Base-by-base conservation (phyloP, 2,329 filamentous ascomycete species). In the Hypoxylon sp. region DNA sequence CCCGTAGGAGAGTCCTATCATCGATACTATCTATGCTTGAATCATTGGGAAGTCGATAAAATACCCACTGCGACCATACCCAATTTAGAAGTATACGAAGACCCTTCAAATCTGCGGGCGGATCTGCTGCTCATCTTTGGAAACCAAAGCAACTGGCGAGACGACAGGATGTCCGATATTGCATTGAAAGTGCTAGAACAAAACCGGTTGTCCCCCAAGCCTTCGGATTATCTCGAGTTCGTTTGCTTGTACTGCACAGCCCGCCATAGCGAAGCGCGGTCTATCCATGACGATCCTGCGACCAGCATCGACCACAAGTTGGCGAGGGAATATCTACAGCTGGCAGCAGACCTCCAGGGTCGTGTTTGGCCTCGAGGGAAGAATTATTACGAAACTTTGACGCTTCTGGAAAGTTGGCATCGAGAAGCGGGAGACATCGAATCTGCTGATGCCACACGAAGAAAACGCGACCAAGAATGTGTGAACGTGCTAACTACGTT, bases 381-480 rank as follows among this genome's bases (percentile, higher is more conserved):
- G 51, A 65, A 67, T 16, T 67, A 65, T 40, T 62, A 63, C 31
- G 63, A 65, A 46, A 63, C 62, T 2, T n/a, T 65, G 11, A 55
- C 50, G 15, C 51, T 62, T 13, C 60, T 67, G 26, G 61, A 63
- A 44, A 21, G 30, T 7, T 67, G 64, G 64, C 57, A 63, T 26
- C 54, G 34, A 15, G 63, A 67, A 35, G 63, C 61, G 4, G 56
- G 57, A 21, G 58, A 67, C 34, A 23, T 58, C 11, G 35, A 45
- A 25, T 54, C 57, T 30, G 64, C 64, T 7, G 53, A 62, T 11
- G 30, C 36, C 8, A 58, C 51, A 7, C 55, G 57, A 21, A 43
- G 11, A 27, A 62, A 42, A 41, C 60, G 62, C 15, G 59, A 63
- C 6, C n/a, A 42, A 30, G 59, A 62, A n/a, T 64, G 61, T 17